phyloP scores from a whole-genome alignment of 73 alveolate genomes.

The Uronychia setigera region DNA sequence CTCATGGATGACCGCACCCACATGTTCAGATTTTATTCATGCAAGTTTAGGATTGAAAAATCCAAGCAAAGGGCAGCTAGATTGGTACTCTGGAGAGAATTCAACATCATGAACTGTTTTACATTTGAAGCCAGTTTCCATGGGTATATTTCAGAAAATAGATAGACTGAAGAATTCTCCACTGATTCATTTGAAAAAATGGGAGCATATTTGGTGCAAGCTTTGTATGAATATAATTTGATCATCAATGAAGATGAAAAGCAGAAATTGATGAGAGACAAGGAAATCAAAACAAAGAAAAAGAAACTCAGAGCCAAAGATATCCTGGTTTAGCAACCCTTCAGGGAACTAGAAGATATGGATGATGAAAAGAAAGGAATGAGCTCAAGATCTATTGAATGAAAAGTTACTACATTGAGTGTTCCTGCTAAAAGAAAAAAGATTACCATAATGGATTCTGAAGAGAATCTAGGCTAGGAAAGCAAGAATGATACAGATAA shows the following conservation, averaged over 20 bases:
- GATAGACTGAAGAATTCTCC: slow-evolving; percentile 29
- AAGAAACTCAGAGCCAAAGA: slow-evolving; percentile 43
- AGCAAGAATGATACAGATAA: too few species aligned
- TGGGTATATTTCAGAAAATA: slow-evolving; percentile 44
- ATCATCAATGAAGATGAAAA: slow-evolving; percentile 47
- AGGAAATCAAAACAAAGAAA: slow-evolving; percentile 35
- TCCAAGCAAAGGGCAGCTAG: slow-evolving; percentile 80
- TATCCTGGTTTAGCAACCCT: background rate
- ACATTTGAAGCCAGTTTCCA: slow-evolving; percentile 65
- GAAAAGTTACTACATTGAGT: too few species aligned
- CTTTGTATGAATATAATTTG: slow-evolving; percentile 25
- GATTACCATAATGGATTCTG: too few species aligned
- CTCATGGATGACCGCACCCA: slow-evolving; percentile 67
- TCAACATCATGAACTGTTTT: slow-evolving; percentile 51
- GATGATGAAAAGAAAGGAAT: too few species aligned
- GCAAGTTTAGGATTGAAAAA: slow-evolving; percentile 72
- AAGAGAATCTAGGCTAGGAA: too few species aligned
- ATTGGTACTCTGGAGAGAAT: slow-evolving; percentile 75
- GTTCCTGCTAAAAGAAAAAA: too few species aligned
- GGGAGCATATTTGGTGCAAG: slow-evolving; percentile 30
- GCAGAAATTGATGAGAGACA: background rate
- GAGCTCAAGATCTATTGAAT: too few species aligned
- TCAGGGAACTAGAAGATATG: too few species aligned
- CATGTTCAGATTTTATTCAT: slow-evolving; percentile 55
- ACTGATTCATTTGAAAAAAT: slow-evolving; percentile 21